Evolutionary conservation across 352 stramenopile species (phyloP).

Genomic region (Aphanomyces astaci): DNA sequence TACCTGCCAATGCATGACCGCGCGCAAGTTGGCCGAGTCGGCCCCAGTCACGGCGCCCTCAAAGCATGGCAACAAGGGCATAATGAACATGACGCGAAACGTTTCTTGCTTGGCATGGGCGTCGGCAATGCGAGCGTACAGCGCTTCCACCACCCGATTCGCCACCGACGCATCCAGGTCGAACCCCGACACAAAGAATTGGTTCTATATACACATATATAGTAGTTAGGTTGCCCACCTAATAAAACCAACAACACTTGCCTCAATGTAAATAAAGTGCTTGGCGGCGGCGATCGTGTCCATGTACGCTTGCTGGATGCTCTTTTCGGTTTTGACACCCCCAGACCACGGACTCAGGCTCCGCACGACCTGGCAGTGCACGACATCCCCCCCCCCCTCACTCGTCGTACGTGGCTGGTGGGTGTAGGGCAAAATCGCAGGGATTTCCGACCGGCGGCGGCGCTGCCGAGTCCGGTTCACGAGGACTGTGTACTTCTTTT

Average conservation of each 20-base stretch:
- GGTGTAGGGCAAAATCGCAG: neutral
- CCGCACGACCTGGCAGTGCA: constrained; percentile 24
- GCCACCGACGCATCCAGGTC: constrained; percentile 31
- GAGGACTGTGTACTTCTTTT: constrained; percentile 18
- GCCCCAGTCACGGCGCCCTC: constrained; percentile 22
- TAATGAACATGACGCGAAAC: constrained; percentile 27
- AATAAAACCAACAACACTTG: constrained; percentile 15
- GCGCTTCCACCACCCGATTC: constrained; percentile 26
- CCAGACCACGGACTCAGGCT: constrained; percentile 24
- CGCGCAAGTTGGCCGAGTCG: constrained; percentile 23
- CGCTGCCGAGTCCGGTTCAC: neutral
- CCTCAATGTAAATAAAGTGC: constrained; percentile 53
- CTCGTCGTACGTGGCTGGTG: neutral
- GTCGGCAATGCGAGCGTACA: constrained; percentile 24
- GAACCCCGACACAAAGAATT: constrained; percentile 37
- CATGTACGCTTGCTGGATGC: constrained; percentile 43
- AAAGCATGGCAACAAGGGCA: constrained; percentile 27
- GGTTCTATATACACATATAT: constrained; percentile 36
- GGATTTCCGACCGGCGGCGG: neutral
- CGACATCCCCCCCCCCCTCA: neutral
- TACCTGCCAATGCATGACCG: constrained; percentile 29
- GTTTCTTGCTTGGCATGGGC: constrained; percentile 20
- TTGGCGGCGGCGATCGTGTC: constrained; percentile 36
- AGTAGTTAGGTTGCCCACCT: constrained; percentile 25
- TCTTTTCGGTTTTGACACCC: constrained; percentile 32